Percentiles rank a stretch among this genome's conserved stretches.
phyloP scores from a whole-genome alignment of 2,329 filamentous ascomycete genomes.

The Pseudogymnoascus sp. region DNA sequence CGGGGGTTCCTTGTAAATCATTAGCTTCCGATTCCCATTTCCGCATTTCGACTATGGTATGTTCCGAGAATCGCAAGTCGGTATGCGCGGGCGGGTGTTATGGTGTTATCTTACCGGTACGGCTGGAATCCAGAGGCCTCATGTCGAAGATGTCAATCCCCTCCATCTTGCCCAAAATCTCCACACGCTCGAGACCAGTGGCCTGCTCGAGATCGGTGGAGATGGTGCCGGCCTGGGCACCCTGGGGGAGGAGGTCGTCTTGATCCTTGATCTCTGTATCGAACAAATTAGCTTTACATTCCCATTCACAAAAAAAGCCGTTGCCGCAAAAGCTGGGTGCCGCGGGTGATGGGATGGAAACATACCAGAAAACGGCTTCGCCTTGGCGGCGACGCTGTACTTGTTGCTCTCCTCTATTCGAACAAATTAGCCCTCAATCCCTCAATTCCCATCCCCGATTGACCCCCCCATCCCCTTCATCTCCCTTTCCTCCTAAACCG shows the following conservation, averaged over 20 bases:
- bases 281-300: neutral
- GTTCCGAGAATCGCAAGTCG: conserved; percentile 6
- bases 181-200: conserved; percentile 95
- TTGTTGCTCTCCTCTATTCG: neutral
- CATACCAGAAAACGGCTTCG: neutral
- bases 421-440: neutral
- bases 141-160: conserved; percentile 97
- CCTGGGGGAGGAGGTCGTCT: conserved; percentile 77
- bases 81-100: conserved; percentile 20
- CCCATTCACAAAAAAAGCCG: neutral
- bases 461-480: neutral
- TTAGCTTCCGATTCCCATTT: conserved; percentile 7
- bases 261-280: conserved; percentile 67
- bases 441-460: neutral
- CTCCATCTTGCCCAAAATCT: conserved; percentile 99
- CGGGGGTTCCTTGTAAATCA: conserved; percentile 63
- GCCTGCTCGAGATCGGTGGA: conserved; percentile 93
- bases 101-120: conserved; percentile 53
- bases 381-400: neutral
- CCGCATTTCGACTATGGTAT: conserved; percentile 10
- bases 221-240: conserved; percentile 72
- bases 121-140: conserved; percentile 86
- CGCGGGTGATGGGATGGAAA: neutral
- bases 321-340: neutral
- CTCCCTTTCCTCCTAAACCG: neutral